Evolutionary conservation across 371 early-diverging fungal genomes (phyloP), one percentile per base, ranked within the genome.

Genomic region (Rhizopus sp.): DNA sequence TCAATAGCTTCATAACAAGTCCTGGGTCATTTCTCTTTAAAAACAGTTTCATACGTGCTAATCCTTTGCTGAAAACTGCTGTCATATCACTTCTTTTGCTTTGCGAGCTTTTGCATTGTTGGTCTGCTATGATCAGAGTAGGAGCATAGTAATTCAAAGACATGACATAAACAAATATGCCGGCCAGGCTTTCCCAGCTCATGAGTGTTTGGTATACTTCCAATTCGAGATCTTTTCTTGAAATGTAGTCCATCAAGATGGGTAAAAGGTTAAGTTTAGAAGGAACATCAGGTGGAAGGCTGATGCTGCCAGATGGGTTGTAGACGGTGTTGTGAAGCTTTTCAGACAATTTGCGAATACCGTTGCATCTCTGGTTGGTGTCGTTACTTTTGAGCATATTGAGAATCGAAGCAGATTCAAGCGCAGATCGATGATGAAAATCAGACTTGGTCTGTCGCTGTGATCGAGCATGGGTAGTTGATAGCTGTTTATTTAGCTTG

Each of bases 171-270:
- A 60, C 59, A 59, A 69, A 62, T 3, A 77, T 57, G 15, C 64
- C 58, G 2, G 66, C 63, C 8, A 77, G 45, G 17, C 68, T 50
- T 29, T 77, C 74, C 72, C 74, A 73, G 16, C 63, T 59, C 70
- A 69, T 73, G 42, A 77, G 45, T 5, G 55, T 44, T 39, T 65
- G 42, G 39, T 61, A 64, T 15, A 69, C 17, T 7, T 37, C 33
- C 0, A n/a, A 6, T 8, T 65, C 60, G 3, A 50, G 45, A 13
- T 46, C 37, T 0, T 44, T 17, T 7, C 42, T 23, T 3, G 70
- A 47, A 0, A 74, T 23, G 5, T 59, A 62, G 6, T 54, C 55
- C 40, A 52, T 47, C 2, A 74, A 39, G 12, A 70, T 40, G 10
- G 64, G 66, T 5, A 62, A 38, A 3, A 74, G 40, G 1, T 62